A percentile compares a stretch with the other conserved stretches of the same genome.
These are phyloP conservation scores for Colletotrichum noveboracense DNA, from an alignment of 2,329 filamentous ascomycete genomes.

Conservation along the genomic window DNA sequence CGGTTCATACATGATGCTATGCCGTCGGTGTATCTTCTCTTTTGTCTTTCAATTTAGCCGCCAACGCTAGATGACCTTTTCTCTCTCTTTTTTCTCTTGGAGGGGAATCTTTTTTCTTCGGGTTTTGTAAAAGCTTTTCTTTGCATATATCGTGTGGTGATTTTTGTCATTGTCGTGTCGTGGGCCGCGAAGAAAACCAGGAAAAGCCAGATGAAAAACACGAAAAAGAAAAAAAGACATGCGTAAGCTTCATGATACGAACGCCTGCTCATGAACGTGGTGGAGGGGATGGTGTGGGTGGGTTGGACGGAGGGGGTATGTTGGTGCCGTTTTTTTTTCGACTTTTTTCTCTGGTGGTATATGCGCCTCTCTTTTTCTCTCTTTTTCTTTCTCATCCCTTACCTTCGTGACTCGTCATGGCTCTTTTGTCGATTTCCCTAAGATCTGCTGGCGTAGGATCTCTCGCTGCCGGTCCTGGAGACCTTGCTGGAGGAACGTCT, in stretches of 20 bases:
- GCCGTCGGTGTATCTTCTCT: background rate
- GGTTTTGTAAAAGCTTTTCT: background rate
- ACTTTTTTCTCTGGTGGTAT: background rate
- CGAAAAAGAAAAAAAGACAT: background rate
- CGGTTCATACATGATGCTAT: background rate
- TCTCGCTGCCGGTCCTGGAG: background rate
- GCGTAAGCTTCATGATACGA: background rate
- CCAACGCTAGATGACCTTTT: background rate
- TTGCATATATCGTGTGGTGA: background rate
- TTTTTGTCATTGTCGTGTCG: background rate
- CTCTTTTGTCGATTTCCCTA: background rate
- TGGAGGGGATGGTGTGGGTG: background rate
- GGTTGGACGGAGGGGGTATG: background rate
- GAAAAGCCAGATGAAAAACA: background rate
- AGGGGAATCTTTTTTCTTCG: background rate
- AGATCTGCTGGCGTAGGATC: background rate
- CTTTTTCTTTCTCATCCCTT: background rate
- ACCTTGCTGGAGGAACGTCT: background rate
- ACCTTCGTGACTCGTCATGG: background rate
- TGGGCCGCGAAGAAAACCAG: background rate
- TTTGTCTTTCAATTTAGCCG: background rate
- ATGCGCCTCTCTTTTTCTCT: background rate
- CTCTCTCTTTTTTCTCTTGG: background rate
- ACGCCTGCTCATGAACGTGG: constrained; percentile 4
- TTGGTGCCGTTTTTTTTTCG: background rate